Base-by-base conservation (phyloP, 495 filamentous ascomycete species). In the Poronia punctata region DNA sequence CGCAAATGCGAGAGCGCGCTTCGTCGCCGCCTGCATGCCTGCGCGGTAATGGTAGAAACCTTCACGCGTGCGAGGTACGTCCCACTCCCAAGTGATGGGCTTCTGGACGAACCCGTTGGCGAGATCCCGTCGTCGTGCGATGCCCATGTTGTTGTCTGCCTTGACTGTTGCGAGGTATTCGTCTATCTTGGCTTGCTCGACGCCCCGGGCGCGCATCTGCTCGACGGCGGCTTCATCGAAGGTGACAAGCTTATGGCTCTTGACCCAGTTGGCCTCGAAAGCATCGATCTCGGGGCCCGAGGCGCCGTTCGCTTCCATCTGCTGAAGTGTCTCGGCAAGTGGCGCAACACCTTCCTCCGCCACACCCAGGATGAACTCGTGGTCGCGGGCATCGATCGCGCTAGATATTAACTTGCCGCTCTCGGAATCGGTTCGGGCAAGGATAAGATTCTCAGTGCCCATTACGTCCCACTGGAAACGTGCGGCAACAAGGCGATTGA, bases 391-490 rank as follows among this genome's bases (percentile, higher is more conserved):
- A 59, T 98, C 92, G 49, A 98, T 82, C 1, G 88, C 84, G 41
- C 84, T 92, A 48, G 82, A 90, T 38, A 98, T 75, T 9, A 98
- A 72, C 53, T 79, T 87, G 26, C 92, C 92, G 57, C 84, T 90
- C 59, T 98, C 92, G 0, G 87, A 89, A 61, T 98, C 92, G 10
- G 92, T 96, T 15, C 92, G 81, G 4, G 92, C 92, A 52, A 98
- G 94, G 17, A 96, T 75, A 14, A 97, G 70, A 57, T 90, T 96
- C 62, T 98, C 92, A 18, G 75, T 78, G 35, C 90, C 92, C 90
- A 98, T 95, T 27, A 94, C 71, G 52, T 98, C 92, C 92, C 92
- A 98, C 54, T 98, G 92, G 68, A 93, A 96, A 38, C 92, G 79
- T 2, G 92, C 80, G 12, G 93, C 88, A 20, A 87, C 79, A 4